A percentile compares a stretch with the other conserved stretches of the same genome.
Conservation (phyloP, 495 filamentous ascomycete genomes). For the Tricharina praecox region DNA sequence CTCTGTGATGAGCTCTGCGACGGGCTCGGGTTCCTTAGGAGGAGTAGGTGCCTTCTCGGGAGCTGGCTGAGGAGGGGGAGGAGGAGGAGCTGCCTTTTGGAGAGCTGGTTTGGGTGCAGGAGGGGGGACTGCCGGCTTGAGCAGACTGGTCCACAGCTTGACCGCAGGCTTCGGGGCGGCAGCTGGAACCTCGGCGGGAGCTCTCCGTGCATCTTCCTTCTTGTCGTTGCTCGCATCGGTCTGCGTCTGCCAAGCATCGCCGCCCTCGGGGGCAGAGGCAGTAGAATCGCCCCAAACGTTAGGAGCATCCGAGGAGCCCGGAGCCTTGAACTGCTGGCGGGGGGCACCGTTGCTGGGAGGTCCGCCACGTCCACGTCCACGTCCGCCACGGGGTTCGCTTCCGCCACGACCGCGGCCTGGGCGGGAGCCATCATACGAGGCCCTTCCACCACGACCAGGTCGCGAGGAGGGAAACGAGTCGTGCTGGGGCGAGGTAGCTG, state of each 20-base stretch:
- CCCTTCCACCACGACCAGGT: slow-evolving; percentile 30
- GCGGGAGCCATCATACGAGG: slow-evolving; percentile 36
- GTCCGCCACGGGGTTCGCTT: slow-evolving; percentile 43
- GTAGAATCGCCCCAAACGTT: slow-evolving; percentile 26
- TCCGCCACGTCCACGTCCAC: slow-evolving; percentile 53
- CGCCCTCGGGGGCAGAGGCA: slow-evolving; percentile 16
- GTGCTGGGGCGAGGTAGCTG: slow-evolving; percentile 33
- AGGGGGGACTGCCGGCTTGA: slow-evolving; percentile 28
- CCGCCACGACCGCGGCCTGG: slow-evolving; percentile 51
- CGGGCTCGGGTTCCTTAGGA: slow-evolving; percentile 16
- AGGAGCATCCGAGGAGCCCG: slow-evolving; percentile 15
- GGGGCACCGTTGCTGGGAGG: slow-evolving; percentile 36
- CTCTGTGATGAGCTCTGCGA: slow-evolving; percentile 12
- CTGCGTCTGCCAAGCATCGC: slow-evolving; percentile 21
- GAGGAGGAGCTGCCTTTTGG: slow-evolving; percentile 16
- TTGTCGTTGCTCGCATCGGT: no score
- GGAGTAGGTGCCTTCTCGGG: slow-evolving; percentile 28
- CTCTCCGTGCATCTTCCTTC: no score
- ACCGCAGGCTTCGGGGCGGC: slow-evolving; percentile 11
- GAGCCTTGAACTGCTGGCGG: slow-evolving; percentile 25
- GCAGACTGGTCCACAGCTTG: slow-evolving; percentile 28
- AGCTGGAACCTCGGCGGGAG: no score
- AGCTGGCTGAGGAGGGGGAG: slow-evolving; percentile 2
- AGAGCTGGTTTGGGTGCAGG: slow-evolving; percentile 23
- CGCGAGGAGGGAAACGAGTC: slow-evolving; percentile 28